phyloP scores from a whole-genome alignment of 73 alveolate genomes.

The Tetrahymena elliotti region DNA sequence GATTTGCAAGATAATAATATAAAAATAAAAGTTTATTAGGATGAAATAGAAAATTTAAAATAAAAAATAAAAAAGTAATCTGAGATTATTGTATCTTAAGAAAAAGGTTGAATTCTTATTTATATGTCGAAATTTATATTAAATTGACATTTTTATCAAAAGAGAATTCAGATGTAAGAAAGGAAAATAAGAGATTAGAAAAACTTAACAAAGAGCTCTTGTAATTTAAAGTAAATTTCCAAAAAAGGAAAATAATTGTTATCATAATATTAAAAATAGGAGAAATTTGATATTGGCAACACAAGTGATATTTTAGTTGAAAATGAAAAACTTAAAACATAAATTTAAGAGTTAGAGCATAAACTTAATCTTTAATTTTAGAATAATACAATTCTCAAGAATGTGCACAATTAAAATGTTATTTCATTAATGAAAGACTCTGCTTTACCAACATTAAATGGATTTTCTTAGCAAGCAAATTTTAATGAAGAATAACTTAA shows the following conservation, averaged over 20 bases:
- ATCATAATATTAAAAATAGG: neutral
- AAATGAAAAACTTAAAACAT: neutral
- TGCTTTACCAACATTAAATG: neutral
- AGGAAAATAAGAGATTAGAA: neutral
- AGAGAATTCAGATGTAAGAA: neutral
- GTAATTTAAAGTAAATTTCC: neutral
- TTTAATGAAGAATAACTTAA: neutral
- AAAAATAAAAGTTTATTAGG: neutral
- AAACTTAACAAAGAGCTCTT: neutral
- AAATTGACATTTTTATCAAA: neutral
- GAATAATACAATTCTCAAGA: neutral
- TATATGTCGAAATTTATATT: neutral
- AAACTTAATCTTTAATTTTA: neutral
- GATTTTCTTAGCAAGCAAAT: neutral
- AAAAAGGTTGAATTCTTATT: neutral
- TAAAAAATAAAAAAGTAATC: neutral
- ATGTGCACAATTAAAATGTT: neutral
- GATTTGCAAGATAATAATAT: neutral
- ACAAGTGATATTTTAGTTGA: neutral
- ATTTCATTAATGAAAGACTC: neutral
- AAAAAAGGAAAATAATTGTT: neutral
- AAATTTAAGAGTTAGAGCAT: neutral
- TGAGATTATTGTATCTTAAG: neutral
- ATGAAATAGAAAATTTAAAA: neutral
- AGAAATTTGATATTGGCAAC: neutral